Base-by-base conservation (phyloP, 805 yeast species). In the Starmerella bombicola region DNA sequence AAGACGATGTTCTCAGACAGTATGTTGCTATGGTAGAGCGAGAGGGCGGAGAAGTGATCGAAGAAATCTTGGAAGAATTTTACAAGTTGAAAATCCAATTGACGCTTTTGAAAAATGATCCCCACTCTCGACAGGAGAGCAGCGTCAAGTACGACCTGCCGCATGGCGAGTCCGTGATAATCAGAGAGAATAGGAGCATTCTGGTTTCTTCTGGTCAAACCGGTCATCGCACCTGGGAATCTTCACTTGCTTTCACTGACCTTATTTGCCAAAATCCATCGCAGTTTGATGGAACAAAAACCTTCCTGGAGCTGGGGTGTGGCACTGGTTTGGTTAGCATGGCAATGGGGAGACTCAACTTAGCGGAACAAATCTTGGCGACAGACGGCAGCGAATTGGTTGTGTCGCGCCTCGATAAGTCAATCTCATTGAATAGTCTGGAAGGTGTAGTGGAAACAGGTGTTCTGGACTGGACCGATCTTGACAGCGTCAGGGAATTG, bases 281-380 rank as follows among this genome's bases (percentile, higher is more conserved):
- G 15, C 33, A 33, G 4, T 18, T 37, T n/a, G 12, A 9, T 8
- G 37, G 23, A 7, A 12, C 33, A 5, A 36, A 21, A 15, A n/a
- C 5, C 3, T 36, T 33, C 18, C 24, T 47, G 7, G 51, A 47
- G 40, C 36, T 47, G 3, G 51, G 51, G 2, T 41, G 44, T 4
- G 51, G 51, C n/a, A 47, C 51, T 10, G 51, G 51, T 5, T 32
- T 47, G 15, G 49, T 46, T n/a, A 45, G 51, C 30, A 10, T 47
- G 25, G 37, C 49, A 13, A 4, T 42, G 9, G 51, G 45, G 16
- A 24, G 30, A 17, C 35, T 47, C 8, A 31, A 30, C 10, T 5
- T 15, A 3, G 29, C 40, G 3, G 3, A 15, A 12, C 6, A 8
- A 3, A 32, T 47, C 12, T 19, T 17, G 5, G 35, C 46, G 4